phyloP scores from a whole-genome alignment of 1,139 yeast genomes.

The Yamadazyma songkhlaensis region DNA sequence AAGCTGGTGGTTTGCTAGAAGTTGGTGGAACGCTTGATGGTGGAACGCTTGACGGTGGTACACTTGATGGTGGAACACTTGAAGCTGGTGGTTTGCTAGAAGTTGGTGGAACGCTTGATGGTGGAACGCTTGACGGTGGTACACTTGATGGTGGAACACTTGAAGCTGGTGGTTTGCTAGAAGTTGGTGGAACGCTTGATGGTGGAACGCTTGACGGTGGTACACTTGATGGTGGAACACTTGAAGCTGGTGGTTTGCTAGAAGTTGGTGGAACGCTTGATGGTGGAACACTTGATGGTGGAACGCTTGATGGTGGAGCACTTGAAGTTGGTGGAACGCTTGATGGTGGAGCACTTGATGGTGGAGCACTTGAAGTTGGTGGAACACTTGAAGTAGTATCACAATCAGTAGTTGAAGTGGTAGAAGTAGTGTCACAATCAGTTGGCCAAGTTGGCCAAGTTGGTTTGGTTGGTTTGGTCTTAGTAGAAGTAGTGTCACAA shows the following conservation, averaged over 20 bases:
- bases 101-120: background rate
- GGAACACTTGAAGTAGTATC: constrained; percentile 3
- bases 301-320: background rate
- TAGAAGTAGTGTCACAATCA: constrained; percentile 4
- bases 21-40: background rate
- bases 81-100: background rate
- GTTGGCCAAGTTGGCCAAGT: constrained; percentile 1
- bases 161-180: background rate
- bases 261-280: background rate
- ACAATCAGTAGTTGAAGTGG: background rate
- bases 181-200: background rate
- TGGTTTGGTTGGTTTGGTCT: too few relatives aligned
- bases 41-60: background rate
- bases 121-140: background rate
- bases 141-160: background rate
- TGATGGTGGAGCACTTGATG: background rate
- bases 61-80: constrained; percentile 2
- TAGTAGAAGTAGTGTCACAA: constrained; percentile 18
- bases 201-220: background rate
- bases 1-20: too few relatives aligned
- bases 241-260: background rate
- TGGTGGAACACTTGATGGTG: background rate
- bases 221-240: background rate
- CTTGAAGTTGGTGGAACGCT: background rate
- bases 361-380: background rate